Base-by-base conservation (phyloP, 2,329 filamentous ascomycete species). In the Ilyonectria sp. region DNA sequence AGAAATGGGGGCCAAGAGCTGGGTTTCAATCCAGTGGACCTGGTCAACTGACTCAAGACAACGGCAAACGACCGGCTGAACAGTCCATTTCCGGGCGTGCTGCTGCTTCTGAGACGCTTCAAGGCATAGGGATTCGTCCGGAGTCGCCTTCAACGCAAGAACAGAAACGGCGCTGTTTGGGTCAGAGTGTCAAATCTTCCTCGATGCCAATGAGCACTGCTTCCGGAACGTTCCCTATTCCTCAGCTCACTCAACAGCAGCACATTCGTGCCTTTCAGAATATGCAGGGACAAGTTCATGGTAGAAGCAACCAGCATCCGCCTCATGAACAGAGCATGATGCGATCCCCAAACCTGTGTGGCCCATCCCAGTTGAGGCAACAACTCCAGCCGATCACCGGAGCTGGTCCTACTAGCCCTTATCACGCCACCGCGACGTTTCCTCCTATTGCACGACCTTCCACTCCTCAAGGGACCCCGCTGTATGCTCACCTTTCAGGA, bases 401-500 rank as follows among this genome's bases (percentile, higher is more conserved):
- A 10, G 44, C 47, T 50, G 53, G 59, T 26, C 33, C 60, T 17
- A 33, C 6, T 13, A 67, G 55, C 17, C 47, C 65, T 54, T 17
- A 23, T 11, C 35, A 49, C 10, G 44, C 49, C 7, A 40, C 57
- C 0, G 17, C 21, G 5, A 11, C n/a, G 1, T 44, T 60, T 5
- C 11, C 31, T 19, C 19, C 50, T 21, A 23, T 40, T 44, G 17
- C 55, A 6, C 37, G 26, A 2, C 31, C 59, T 8, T 47, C 60
- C 3, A 43, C 31, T 29, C 17, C 13, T 10, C 65, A 47, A 15
- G 15, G 43, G 11, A 37, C n/a, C 21, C 52, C 43, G 8, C 8
- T 65, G 4, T 53, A 65, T 35, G 60, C 66, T 9, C 65, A 69
- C 33, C n/a, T 69, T 29, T 40, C 49, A 11, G 58, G 29, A 9